Conservation (phyloP, 148 eudicot genomes). For the Arctostaphylos glauca region DNA sequence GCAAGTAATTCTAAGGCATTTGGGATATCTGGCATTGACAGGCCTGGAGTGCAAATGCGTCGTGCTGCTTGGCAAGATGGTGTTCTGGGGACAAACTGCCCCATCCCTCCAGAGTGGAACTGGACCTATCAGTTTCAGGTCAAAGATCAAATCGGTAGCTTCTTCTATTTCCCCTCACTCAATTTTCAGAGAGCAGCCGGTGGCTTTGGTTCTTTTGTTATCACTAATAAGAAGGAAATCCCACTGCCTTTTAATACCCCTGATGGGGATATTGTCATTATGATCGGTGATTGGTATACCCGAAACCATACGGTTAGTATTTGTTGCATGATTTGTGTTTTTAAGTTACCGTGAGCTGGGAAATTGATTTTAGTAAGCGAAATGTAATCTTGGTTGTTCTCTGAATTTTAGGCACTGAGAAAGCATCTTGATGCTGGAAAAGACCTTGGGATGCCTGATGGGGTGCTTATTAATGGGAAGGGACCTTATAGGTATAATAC, state of each 20-base stretch:
- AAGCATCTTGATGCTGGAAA: constrained; percentile 67
- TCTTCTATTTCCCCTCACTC: constrained; percentile 13
- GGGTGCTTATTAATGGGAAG: constrained; percentile 94
- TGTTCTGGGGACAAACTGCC: constrained; percentile 16
- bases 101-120: constrained; percentile 12
- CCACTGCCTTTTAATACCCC: constrained; percentile 3
- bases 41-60: constrained; percentile 11
- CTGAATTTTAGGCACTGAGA: constrained; percentile 64
- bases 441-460: constrained; percentile 95
- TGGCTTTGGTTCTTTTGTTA: constrained; percentile 6
- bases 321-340: not conserved
- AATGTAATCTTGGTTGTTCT: not conserved
- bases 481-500: constrained; percentile 89
- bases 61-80: constrained; percentile 17
- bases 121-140: constrained; percentile 16
- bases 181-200: constrained; percentile 11
- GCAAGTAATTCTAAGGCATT: not conserved
- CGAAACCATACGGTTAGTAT: constrained; percentile 10
- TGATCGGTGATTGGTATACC: constrained; percentile 12
- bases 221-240: not conserved
- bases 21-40: not conserved
- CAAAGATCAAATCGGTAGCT: constrained; percentile 14
- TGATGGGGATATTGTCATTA: constrained; percentile 8
- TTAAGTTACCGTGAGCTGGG: not conserved
- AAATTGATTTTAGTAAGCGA: not conserved